Percentiles rank a stretch among this genome's conserved stretches.
These are phyloP conservation scores for Vanrija pseudolonga DNA, from an alignment of 1,284 basidiomycete genomes.

Conservation along the genomic window DNA sequence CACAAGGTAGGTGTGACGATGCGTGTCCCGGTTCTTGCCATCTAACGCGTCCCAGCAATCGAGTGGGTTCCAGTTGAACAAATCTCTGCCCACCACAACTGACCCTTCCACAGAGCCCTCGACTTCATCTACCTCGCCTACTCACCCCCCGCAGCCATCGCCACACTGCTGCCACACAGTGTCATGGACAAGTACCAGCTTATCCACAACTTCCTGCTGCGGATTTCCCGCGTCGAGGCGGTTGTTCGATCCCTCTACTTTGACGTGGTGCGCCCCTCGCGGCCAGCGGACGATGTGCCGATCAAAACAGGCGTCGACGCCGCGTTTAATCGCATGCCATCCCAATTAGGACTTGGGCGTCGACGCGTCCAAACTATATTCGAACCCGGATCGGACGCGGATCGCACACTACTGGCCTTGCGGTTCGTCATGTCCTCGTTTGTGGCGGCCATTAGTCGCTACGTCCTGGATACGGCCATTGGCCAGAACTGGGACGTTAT, in stretches of 20 bases:
- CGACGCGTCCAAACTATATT: constrained; percentile 46
- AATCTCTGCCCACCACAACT: constrained; percentile 43
- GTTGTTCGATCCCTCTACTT: constrained; percentile 65
- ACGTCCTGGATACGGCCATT: constrained; percentile 73
- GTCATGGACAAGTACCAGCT: constrained; percentile 78
- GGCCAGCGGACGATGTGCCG: constrained; percentile 5
- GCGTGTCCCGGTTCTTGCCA: too few species aligned
- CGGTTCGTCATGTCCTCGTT: constrained; percentile 70
- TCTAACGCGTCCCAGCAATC: constrained; percentile 52
- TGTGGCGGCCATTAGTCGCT: constrained; percentile 60
- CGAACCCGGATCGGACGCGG: constrained; percentile 56
- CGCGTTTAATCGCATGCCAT: constrained; percentile 2
- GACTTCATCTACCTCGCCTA: constrained; percentile 86
- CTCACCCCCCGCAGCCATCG: constrained; percentile 67
- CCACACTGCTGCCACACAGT: constrained; percentile 63
- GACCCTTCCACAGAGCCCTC: constrained; percentile 58
- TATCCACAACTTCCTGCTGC: constrained; percentile 70
- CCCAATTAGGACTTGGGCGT: constrained; percentile 5
- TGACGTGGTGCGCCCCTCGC: constrained; percentile 18
- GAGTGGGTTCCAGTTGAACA: constrained; percentile 59
- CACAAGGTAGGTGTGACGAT: constrained; percentile 43
- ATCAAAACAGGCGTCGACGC: constrained; percentile 29
- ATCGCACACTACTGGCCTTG: constrained; percentile 60
- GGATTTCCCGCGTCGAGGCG: constrained; percentile 70
- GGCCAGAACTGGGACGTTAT: constrained; percentile 69